Evolutionary conservation across 352 stramenopile genomes (phyloP), one percentile per base, ranked within the genome.

Genomic region (Globisporangium nagaii): DNA sequence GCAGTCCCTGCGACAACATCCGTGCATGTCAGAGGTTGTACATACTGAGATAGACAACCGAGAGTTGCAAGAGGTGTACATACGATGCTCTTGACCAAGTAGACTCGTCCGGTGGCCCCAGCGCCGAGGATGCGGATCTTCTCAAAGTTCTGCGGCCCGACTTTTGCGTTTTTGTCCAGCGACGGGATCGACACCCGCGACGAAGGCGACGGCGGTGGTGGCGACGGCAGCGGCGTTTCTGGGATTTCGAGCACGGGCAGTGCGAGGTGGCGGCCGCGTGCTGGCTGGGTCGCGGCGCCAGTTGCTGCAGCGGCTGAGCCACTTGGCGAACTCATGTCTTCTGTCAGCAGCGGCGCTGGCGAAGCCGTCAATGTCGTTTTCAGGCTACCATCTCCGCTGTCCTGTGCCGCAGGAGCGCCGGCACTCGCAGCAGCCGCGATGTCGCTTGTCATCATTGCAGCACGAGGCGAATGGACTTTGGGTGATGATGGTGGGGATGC

Each of bases 61-160:
- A n/a, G n/a, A n/a, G n/a, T n/a, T n/a, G n/a, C n/a, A n/a, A n/a
- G n/a, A n/a, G 17, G 25, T 12, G 28, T 11, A 45, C 40, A n/a
- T 54, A 79, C 69, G 27, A 75, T 59, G 27, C 58, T 78, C 42
- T 68, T 67, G 7, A 79, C 72, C 27, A 79, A 53, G 50, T 84
- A 84, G 4, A 84, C 73, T 6, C 63, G 59, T 2, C 73, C 73
- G 0, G 70, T 75, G 3, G 68, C 69, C 13, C 73, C 73, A 7
- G 53, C 57, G 37, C 70, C 73, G 7, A 84, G 68, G 20, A 77
- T 58, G 12, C 63, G 62, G 32, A 84, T 64, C 52, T 80, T 80
- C 43, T 78, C 70, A 51, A 84, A 81, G 62, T 80, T 76, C 30
- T 76, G 55, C 9, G 68, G 70, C 0, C 70, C 69, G 25, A 80